Base-by-base conservation (phyloP, 1,139 yeast species). In the Yamadazyma membranifaciens region DNA sequence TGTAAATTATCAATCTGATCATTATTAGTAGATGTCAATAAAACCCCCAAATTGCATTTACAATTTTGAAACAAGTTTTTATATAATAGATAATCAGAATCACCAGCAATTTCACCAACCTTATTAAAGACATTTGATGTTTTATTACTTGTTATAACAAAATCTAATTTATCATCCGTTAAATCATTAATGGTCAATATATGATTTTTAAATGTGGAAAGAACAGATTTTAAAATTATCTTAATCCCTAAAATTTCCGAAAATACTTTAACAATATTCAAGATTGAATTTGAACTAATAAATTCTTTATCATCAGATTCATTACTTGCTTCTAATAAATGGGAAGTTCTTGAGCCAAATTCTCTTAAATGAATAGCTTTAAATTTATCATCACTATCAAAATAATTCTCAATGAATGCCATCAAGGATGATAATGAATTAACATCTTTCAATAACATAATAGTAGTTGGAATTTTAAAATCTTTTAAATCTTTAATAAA, bases 311-410 rank as follows among this genome's bases (percentile, higher is more conserved):
- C 52, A 25, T 50, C 52, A 22, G 44, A 41, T 17, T 43, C 42
- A 20, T 57, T 52, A 3, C 87, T 81, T 1, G 86, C 87, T 50
- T 80, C 87, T 40, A 83, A 67, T 38, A 83, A 61, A 57, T 83
- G 85, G 0, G 87, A 80, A 0, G 87, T 82, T 57, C 89, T 68
- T 35, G 83, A 82, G 2, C 83, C 76, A 41, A 83, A 65, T 31
- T 79, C 78, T 43, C 81, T 69, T 42, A 81, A 59, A 49, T 81
- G 81, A 6, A 81, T 60, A 1, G 83, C 86, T 49, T 71, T 75
- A 34, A 81, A 64, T 1, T 74, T 69, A 7, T 66, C 45, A 9
- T 54, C 51, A 5, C 56, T 43, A 15, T 52, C 49, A 12, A 37
- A 38, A 49, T 60, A 50, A 9, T 60, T 47, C 30, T 47, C 46